phyloP scores from a whole-genome alignment of 768 basidiomycete species.

The Hypsizygus marmoreus region DNA sequence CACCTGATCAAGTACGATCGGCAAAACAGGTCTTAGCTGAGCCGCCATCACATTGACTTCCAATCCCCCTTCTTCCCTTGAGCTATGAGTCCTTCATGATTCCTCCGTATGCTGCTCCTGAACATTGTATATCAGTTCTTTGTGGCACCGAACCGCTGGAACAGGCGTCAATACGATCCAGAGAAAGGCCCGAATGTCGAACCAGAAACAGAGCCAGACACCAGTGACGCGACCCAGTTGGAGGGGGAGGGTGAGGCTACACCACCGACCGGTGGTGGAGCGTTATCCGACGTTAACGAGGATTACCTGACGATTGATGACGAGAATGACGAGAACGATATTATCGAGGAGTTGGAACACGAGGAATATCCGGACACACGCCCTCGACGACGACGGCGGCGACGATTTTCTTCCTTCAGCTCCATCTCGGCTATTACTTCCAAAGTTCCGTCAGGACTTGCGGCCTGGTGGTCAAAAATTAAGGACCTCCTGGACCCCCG shows the following conservation, averaged over 20 bases:
- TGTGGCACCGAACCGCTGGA: conserved; percentile 8
- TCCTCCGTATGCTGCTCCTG: conserved; percentile 7
- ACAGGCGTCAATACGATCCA: conserved; percentile 11
- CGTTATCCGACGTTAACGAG: background rate
- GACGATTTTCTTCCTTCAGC: conserved; percentile 1
- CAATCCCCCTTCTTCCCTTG: too few relatives aligned
- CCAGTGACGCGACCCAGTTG: background rate
- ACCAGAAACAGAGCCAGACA: background rate
- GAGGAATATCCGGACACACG: conserved; percentile 10
- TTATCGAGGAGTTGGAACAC: conserved; percentile 16
- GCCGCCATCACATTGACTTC: too few relatives aligned
- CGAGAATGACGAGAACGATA: conserved; percentile 10
- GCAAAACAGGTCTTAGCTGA: too few relatives aligned
- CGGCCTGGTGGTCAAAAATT: conserved; percentile 15
- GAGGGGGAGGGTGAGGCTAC: background rate
- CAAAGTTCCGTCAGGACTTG: background rate
- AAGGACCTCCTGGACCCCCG: conserved; percentile 23
- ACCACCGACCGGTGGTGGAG: background rate
- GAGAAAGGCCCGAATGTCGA: conserved; percentile 15
- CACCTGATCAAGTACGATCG: too few relatives aligned
- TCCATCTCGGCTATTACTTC: background rate
- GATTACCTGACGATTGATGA: conserved; percentile 3
- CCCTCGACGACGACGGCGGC: conserved; percentile 2
- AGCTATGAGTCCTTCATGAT: too few relatives aligned
- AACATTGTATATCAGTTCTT: conserved; percentile 18